Conservation (phyloP, 495 filamentous ascomycete species). For the Entonaema liquescens region DNA sequence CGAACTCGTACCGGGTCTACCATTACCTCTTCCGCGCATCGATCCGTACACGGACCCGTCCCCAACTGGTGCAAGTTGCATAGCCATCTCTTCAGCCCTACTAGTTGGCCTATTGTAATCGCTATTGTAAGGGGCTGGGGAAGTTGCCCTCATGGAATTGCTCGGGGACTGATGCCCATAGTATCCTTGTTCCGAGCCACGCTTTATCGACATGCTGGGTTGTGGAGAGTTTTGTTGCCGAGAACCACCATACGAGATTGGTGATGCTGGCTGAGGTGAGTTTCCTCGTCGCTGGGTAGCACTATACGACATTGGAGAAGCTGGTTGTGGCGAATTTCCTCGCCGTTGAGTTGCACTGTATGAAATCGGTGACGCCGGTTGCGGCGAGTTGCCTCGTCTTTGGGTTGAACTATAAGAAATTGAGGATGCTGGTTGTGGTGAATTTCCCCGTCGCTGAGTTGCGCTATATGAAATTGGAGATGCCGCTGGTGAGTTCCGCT, state of each 20-base stretch:
- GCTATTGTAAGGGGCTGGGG: slow-evolving; percentile 60
- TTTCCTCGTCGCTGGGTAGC: slow-evolving; percentile 51
- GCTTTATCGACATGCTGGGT: slow-evolving; percentile 53
- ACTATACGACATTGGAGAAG: slow-evolving; percentile 60
- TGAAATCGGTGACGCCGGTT: slow-evolving; percentile 57
- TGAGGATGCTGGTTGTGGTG: slow-evolving; percentile 51
- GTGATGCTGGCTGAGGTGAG: slow-evolving; percentile 43
- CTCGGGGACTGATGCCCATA: slow-evolving; percentile 65
- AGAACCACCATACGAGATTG: slow-evolving; percentile 39
- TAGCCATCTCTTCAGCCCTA: slow-evolving; percentile 74
- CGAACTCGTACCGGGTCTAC: slow-evolving; percentile 49
- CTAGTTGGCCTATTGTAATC: slow-evolving; percentile 69
- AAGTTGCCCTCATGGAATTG: slow-evolving; percentile 63
- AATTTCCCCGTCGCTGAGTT: slow-evolving; percentile 47
- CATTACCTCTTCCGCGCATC: slow-evolving; percentile 53
- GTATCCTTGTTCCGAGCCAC: slow-evolving; percentile 65
- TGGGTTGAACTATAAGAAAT: slow-evolving; percentile 59
- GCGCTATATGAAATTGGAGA: slow-evolving; percentile 57
- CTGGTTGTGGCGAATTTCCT: slow-evolving; percentile 43
- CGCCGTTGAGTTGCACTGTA: slow-evolving; percentile 56
- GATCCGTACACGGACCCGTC: slow-evolving; percentile 55
- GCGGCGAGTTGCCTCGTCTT: slow-evolving; percentile 41
- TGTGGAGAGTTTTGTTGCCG: slow-evolving; percentile 52
- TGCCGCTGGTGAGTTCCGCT: slow-evolving; percentile 38
- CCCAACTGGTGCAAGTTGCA: slow-evolving; percentile 72